Base-by-base conservation (phyloP, 805 yeast species). In the Aciculoconidium aculeatum region DNA sequence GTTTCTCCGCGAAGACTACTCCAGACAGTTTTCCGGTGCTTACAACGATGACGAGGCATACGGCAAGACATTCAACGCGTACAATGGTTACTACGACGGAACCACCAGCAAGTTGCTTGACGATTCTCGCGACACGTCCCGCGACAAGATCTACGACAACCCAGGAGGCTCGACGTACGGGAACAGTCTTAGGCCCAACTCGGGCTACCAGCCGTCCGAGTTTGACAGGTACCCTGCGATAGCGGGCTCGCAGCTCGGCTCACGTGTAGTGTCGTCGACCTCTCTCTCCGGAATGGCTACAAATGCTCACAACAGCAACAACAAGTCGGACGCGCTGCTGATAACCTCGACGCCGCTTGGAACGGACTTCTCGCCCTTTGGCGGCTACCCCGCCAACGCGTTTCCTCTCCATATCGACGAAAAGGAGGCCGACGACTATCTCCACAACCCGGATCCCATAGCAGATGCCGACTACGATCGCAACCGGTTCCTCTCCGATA, bases 161-260 rank as follows among this genome's bases (percentile, higher is more conserved):
- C 9, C 23, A 11, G 11, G 12, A 12, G 7, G 23, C 23, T 10
- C 7, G 11, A 10, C 12, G 23, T 32, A 32, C 24, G 13, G n/a
- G n/a, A 16, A 11, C 17, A 17, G 28, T 10, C 11, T 25, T 16
- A 15, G 19, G 17, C 15, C 26, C 22, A 26, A 26, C 11, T 26
- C 28, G 7, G 15, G 21, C 12, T 26, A n/a, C n/a, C n/a, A 44
- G 16, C 80, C 84, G 3, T 62, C 74, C 1, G 80, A 72, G 32
- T 79, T 61, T 43, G 85, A 79, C 51, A 62, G 87, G 42, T 80
- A 80, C 45, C 88, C 90, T 4, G 65, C 74, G 15, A 61, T 75
- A 37, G 71, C 74, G 3, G 69, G 69, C 3, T 31, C 34, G 5
- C n/a, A n/a, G n/a, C n/a, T n/a, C n/a, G n/a, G n/a, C n/a, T 71